phyloP scores from a whole-genome alignment of 2,329 filamentous ascomycete species.

The Sphaerulina populicola region DNA sequence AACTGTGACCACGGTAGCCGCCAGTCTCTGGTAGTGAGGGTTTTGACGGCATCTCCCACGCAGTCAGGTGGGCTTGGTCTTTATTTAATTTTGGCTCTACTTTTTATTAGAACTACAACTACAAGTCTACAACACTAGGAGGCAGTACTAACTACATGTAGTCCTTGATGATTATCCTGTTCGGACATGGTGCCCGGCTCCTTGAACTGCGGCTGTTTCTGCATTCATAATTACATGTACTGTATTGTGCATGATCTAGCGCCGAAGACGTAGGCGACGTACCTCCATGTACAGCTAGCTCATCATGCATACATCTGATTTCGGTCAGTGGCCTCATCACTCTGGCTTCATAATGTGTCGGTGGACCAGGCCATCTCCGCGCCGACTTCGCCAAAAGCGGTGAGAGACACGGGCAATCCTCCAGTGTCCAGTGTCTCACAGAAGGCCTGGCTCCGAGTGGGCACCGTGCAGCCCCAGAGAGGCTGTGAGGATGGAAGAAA shows the following conservation, averaged over 20 bases:
- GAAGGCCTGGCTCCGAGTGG: slow-evolving; percentile 13
- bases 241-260: too few relatives aligned
- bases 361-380: background rate
- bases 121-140: background rate
- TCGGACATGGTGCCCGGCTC: background rate
- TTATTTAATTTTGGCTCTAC: background rate
- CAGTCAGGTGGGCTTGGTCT: background rate
- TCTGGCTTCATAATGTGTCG: background rate
- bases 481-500: slow-evolving; percentile 6
- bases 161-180: too few relatives aligned
- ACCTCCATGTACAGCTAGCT: slow-evolving; percentile 10
- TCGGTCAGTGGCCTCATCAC: slow-evolving; percentile 6
- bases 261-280: background rate
- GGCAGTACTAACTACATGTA: too few relatives aligned
- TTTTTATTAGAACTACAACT: background rate
- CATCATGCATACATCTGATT: slow-evolving; percentile 13
- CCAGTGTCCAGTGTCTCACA: background rate
- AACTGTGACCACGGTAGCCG: too few relatives aligned
- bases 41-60: slow-evolving; percentile 3
- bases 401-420: too few relatives aligned
- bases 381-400: too few relatives aligned
- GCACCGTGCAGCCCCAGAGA: slow-evolving; percentile 11
- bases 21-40: background rate
- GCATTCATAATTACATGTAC: background rate
- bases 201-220: background rate